These are phyloP conservation scores for Saccharomyces paradoxus DNA, from an alignment of 805 yeast species.

Conservation along the genomic window DNA sequence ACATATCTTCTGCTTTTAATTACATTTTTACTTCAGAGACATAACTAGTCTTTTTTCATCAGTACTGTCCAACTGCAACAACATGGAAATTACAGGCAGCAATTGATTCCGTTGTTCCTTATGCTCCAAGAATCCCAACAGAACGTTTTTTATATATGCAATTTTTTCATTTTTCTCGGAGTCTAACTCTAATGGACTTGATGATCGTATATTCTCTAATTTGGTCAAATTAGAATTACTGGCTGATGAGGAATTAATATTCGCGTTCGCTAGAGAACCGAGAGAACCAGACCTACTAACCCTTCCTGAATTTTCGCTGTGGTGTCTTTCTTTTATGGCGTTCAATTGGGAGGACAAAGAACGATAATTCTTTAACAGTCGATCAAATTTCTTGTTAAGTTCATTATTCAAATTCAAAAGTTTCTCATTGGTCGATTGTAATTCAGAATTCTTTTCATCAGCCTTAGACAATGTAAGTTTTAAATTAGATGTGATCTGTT, in stretches of 20 bases:
- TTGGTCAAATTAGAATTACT: not conserved
- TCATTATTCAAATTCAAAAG: slow-evolving; percentile 60
- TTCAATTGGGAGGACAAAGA: slow-evolving; percentile 51
- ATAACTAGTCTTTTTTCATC: slow-evolving; percentile 68
- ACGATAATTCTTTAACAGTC: slow-evolving; percentile 64
- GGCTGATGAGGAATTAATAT: not conserved
- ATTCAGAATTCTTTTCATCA: slow-evolving; percentile 45
- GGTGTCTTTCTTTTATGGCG: slow-evolving; percentile 33
- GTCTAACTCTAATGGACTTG: slow-evolving; percentile 6
- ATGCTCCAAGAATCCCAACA: slow-evolving; percentile 86
- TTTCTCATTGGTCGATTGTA: slow-evolving; percentile 44
- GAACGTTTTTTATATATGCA: slow-evolving; percentile 79
- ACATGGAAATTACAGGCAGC: slow-evolving; percentile 74
- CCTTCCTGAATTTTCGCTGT: slow-evolving; percentile 16
- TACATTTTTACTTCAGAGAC: slow-evolving; percentile 32
- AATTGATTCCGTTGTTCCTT: slow-evolving; percentile 83
- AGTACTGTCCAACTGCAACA: slow-evolving; percentile 56
- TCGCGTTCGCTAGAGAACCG: slow-evolving; percentile 19
- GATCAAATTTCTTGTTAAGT: slow-evolving; percentile 54
- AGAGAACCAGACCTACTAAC: slow-evolving; percentile 34
- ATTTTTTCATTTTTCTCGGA: slow-evolving; percentile 39
- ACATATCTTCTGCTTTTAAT: not conserved
- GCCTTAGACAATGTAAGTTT: slow-evolving; percentile 46
- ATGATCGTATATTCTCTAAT: not conserved
- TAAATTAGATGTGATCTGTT: slow-evolving; percentile 33